Evolutionary conservation across 768 basidiomycete genomes (phyloP).

Genomic region (Glaciozyma antarctica): DNA sequence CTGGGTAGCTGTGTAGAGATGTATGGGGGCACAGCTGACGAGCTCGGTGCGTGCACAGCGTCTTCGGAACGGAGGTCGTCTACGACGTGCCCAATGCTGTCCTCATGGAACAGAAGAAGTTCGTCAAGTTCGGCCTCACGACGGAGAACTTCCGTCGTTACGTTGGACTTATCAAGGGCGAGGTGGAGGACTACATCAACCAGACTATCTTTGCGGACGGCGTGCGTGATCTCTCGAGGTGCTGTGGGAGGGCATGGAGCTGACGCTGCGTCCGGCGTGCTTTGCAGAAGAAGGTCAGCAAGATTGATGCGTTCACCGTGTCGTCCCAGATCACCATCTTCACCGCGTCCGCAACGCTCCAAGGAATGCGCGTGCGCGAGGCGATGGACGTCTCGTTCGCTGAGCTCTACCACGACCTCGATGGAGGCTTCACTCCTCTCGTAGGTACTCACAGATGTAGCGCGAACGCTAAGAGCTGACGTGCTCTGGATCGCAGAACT

Average conservation of each 20-base stretch:
- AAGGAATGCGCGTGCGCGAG: slow-evolving; percentile 79
- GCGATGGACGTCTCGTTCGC: slow-evolving; percentile 75
- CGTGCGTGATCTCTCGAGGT: slow-evolving; percentile 5
- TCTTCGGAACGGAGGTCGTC: slow-evolving; percentile 95
- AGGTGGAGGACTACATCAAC: slow-evolving; percentile 27
- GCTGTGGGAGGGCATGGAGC: neutral
- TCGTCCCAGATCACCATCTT: slow-evolving; percentile 86
- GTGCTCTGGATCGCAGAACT: slow-evolving; percentile 47
- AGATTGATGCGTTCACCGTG: slow-evolving; percentile 57
- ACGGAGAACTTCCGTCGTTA: slow-evolving; percentile 84
- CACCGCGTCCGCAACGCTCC: slow-evolving; percentile 85
- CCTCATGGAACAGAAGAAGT: slow-evolving; percentile 98
- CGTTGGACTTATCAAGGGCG: slow-evolving; percentile 40
- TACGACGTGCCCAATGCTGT: slow-evolving; percentile 93
- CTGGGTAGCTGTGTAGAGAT: neutral
- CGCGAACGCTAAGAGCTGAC: neutral
- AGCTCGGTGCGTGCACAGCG: slow-evolving; percentile 46
- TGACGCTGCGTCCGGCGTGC: neutral
- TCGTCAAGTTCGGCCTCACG: slow-evolving; percentile 90
- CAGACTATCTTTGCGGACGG: slow-evolving; percentile 23
- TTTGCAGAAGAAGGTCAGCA: slow-evolving; percentile 4
- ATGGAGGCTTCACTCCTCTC: slow-evolving; percentile 89
- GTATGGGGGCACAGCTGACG: neutral
- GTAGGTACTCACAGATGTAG: neutral
- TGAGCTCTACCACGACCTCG: slow-evolving; percentile 71